Evolutionary conservation across 1,284 basidiomycete species (phyloP).

Genomic region (Cryptococcus jaspeensis): DNA sequence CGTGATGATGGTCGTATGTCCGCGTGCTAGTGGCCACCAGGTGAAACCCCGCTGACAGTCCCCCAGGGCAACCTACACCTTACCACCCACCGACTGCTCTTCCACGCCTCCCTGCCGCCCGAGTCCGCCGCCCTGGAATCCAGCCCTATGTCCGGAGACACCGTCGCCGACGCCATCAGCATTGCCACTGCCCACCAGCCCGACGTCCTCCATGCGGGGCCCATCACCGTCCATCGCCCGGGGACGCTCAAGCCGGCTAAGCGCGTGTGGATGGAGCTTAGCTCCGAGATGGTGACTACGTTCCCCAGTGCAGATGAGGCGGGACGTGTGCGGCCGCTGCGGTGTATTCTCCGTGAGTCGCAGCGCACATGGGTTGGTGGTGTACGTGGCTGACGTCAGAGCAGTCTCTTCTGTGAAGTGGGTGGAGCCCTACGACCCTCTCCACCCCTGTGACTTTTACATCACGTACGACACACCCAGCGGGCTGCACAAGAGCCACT

Average conservation of each 20-base stretch:
- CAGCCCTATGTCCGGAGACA: conserved; percentile 27
- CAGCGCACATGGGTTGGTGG: not conserved
- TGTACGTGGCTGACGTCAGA: conserved; percentile 1
- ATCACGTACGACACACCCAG: conserved; percentile 49
- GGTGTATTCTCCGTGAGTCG: conserved; percentile 58
- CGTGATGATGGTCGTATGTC: conserved; percentile 56
- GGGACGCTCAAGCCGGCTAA: conserved; percentile 53
- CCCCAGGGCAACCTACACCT: conserved; percentile 62
- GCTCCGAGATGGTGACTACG: conserved; percentile 61
- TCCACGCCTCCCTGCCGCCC: conserved; percentile 64
- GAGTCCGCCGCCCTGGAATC: conserved; percentile 28
- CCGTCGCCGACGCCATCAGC: conserved; percentile 17
- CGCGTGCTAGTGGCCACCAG: conserved; percentile 2
- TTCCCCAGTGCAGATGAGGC: conserved; percentile 61
- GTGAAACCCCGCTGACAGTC: conserved; percentile 9
- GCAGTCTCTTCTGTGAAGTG: conserved; percentile 43
- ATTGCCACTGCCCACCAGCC: conserved; percentile 14
- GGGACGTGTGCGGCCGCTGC: conserved; percentile 59
- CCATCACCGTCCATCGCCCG: conserved; percentile 56
- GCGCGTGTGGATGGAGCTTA: conserved; percentile 65
- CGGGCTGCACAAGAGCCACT: conserved; percentile 42
- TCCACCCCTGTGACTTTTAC: conserved; percentile 54
- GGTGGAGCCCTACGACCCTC: conserved; percentile 55
- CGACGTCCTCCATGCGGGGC: conserved; percentile 57
- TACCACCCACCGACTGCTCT: conserved; percentile 64